Evolutionary conservation across 441 rosid genomes (phyloP).

Genomic region (Monsonia emarginata): DNA sequence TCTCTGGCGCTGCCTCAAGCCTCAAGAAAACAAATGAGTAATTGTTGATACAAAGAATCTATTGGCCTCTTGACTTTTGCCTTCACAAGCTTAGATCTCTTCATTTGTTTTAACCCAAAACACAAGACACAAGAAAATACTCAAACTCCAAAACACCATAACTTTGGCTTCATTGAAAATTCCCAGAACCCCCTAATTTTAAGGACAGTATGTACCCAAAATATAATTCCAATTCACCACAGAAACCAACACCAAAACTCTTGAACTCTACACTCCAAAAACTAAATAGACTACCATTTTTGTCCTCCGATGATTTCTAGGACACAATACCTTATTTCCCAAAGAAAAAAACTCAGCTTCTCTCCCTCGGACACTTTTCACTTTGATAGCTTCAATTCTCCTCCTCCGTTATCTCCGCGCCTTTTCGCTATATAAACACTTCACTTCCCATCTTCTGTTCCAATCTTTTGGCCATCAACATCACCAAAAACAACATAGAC

Average conservation of each 20-base stretch:
- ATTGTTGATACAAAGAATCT: background rate
- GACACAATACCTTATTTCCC: background rate
- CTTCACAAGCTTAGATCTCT: too few relatives aligned
- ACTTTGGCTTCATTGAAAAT: conserved; percentile 2
- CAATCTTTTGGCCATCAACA: background rate
- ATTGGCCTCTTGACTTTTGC: too few relatives aligned
- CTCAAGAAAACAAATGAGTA: background rate
- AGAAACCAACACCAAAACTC: background rate
- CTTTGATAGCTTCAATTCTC: background rate
- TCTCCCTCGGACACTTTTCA: background rate
- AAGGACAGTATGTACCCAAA: background rate
- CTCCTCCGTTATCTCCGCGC: background rate
- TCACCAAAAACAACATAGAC: background rate
- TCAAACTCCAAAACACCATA: background rate
- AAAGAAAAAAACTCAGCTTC: background rate
- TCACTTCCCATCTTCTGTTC: background rate
- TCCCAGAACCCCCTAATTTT: background rate
- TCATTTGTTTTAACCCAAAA: background rate
- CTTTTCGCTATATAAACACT: background rate
- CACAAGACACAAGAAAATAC: background rate
- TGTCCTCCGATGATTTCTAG: background rate
- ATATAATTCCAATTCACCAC: background rate
- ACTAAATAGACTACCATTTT: background rate
- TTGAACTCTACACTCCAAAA: background rate
- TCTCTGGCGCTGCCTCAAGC: too few relatives aligned